These are phyloP conservation scores for Globisporangium alternatum DNA, from an alignment of 352 stramenopile genomes.

Conservation along the genomic window DNA sequence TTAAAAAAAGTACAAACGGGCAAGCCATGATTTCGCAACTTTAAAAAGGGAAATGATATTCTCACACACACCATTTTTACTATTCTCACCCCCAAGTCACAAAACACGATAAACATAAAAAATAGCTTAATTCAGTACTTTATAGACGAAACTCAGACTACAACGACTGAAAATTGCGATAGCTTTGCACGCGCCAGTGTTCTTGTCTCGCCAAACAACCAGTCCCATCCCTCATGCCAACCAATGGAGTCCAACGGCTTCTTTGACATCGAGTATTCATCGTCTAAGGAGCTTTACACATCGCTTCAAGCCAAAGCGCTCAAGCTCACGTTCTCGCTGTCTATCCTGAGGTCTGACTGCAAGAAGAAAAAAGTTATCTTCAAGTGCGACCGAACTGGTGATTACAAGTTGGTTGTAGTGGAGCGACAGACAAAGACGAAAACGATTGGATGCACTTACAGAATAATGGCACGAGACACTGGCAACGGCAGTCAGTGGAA, in stretches of 20 bases:
- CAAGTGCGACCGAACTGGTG: background rate
- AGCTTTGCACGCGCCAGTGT: conserved; percentile 3
- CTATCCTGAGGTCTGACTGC: conserved; percentile 1
- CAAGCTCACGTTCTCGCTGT: conserved; percentile 3
- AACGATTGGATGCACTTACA: conserved; percentile 5
- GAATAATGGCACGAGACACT: background rate
- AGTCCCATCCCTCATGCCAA: background rate
- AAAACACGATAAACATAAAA: conserved; percentile 1
- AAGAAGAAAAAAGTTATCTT: conserved; percentile 3
- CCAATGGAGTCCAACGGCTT: background rate
- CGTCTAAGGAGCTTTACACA: conserved; percentile 1
- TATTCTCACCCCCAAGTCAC: background rate
- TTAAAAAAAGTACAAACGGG: too few species aligned
- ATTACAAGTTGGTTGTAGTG: background rate
- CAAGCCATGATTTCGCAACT: too few species aligned
- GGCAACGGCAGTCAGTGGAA: background rate
- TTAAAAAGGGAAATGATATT: conserved; percentile 1
- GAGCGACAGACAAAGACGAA: conserved; percentile 2
- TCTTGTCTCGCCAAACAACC: background rate
- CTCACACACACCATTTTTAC: background rate
- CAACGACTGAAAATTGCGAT: background rate
- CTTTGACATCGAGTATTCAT: conserved; percentile 3
- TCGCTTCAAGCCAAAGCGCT: conserved; percentile 1
- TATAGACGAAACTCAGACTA: conserved; percentile 1
- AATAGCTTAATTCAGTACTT: conserved; percentile 4